A percentile compares a stretch with the other conserved stretches of the same genome.
These are phyloP conservation scores for Elaeis oleifera DNA, from an alignment of 202 grass and related monocot species.

Conservation along the genomic window DNA sequence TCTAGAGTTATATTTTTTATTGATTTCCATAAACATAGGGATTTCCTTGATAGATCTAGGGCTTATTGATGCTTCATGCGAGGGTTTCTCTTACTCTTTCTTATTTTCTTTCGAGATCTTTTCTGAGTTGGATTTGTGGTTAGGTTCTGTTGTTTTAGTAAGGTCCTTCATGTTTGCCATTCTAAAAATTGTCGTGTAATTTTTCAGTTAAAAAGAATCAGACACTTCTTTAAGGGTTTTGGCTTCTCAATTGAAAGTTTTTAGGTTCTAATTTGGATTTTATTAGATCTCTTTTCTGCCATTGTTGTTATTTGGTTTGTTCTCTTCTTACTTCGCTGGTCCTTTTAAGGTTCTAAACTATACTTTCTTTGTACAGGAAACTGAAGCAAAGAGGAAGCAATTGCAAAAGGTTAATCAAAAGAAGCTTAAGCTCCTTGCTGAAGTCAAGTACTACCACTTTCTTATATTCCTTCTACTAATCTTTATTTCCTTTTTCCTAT, in stretches of 20 bases:
- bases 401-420: slow-evolving; percentile 41
- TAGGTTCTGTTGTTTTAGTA: not conserved
- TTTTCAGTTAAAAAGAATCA: no score
- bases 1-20: no score
- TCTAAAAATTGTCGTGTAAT: not conserved
- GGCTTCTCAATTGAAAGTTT: no score
- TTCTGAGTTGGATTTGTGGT: slow-evolving; percentile 6
- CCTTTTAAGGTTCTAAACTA: slow-evolving; percentile 1
- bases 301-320: no score
- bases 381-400: slow-evolving; percentile 52
- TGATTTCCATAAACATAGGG: no score
- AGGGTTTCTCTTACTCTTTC: slow-evolving; percentile 6
- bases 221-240: no score
- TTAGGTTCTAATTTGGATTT: no score
- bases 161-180: not conserved
- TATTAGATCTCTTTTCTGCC: no score
- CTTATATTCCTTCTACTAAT: not conserved
- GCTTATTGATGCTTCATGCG: no score
- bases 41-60: no score
- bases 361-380: slow-evolving; percentile 44
- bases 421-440: slow-evolving; percentile 57
- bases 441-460: slow-evolving; percentile 69
- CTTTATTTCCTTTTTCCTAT: not conserved
- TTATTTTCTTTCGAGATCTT: not conserved
- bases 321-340: not conserved